phyloP scores from a whole-genome alignment of 2,329 filamentous ascomycete genomes.

The Exophiala calicioides region DNA sequence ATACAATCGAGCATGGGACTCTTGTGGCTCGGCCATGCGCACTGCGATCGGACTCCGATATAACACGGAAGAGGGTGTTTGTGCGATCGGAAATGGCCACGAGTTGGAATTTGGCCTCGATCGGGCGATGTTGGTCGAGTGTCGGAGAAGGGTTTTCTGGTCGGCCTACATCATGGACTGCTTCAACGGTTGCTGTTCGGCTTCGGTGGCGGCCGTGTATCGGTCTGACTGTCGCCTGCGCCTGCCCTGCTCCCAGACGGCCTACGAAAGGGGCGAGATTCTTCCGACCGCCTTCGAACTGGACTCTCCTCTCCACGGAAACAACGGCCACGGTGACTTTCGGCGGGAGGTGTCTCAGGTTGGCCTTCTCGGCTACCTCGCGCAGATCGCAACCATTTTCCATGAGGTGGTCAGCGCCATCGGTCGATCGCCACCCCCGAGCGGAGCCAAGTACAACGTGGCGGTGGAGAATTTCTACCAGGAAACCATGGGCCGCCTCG shows the following conservation, averaged over 20 bases:
- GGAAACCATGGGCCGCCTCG: constrained; percentile 5
- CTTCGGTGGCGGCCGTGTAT: constrained; percentile 58
- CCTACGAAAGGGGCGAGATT: constrained; percentile 63
- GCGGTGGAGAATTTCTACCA: constrained; percentile 8
- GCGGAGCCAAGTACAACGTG: constrained; percentile 1
- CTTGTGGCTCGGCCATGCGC: constrained; percentile 62
- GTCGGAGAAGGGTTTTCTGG: constrained; percentile 71
- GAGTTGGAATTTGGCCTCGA: constrained; percentile 60
- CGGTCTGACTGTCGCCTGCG: constrained; percentile 67
- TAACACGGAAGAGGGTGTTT: constrained; percentile 60
- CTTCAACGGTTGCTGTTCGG: constrained; percentile 61
- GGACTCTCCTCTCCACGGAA: not conserved
- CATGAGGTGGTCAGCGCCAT: constrained; percentile 19
- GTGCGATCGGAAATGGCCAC: constrained; percentile 49
- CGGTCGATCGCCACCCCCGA: constrained; percentile 2
- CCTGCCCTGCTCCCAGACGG: constrained; percentile 62
- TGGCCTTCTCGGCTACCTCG: constrained; percentile 24
- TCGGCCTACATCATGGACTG: constrained; percentile 69
- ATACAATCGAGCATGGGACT: constrained; percentile 63
- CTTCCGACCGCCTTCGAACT: constrained; percentile 53
- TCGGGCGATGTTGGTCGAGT: constrained; percentile 62
- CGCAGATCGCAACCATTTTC: constrained; percentile 29
- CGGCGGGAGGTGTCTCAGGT: constrained; percentile 4
- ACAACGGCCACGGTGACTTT: not conserved
- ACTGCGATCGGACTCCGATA: constrained; percentile 61